These are phyloP conservation scores for Pythium graminicola DNA, from an alignment of 352 stramenopile species.

Conservation along the genomic window DNA sequence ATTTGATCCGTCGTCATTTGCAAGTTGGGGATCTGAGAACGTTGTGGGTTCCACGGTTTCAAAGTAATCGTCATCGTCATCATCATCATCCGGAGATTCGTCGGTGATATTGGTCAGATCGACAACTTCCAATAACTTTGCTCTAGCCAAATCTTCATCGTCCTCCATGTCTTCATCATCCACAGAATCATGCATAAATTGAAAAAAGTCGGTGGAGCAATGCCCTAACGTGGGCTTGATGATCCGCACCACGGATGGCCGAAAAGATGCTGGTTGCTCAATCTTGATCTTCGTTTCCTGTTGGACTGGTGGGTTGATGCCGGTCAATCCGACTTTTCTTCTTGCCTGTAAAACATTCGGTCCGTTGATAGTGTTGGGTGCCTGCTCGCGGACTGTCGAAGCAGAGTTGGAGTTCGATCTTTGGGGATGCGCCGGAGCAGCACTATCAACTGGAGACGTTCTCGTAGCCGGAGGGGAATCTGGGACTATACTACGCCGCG, in stretches of 20 bases:
- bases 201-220: constrained; percentile 11
- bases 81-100: constrained; percentile 39
- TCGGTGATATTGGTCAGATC: constrained; percentile 58
- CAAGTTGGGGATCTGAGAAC: neutral
- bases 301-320: too few species aligned
- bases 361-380: neutral
- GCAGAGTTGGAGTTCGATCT: neutral
- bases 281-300: constrained; percentile 7
- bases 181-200: constrained; percentile 20
- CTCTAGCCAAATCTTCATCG: constrained; percentile 35
- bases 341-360: neutral
- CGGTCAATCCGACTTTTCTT: too few species aligned
- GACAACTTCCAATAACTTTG: constrained; percentile 47
- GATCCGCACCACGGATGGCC: neutral
- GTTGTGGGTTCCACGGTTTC: neutral
- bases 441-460: too few species aligned
- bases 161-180: constrained; percentile 33
- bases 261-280: neutral
- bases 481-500: constrained; percentile 32
- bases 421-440: neutral
- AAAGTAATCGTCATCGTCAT: constrained; percentile 22
- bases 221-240: constrained; percentile 15
- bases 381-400: neutral
- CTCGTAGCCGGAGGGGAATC: too few species aligned
- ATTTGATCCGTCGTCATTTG: neutral